phyloP scores from a whole-genome alignment of 352 stramenopile genomes.

The Globisporangium emineosum region DNA sequence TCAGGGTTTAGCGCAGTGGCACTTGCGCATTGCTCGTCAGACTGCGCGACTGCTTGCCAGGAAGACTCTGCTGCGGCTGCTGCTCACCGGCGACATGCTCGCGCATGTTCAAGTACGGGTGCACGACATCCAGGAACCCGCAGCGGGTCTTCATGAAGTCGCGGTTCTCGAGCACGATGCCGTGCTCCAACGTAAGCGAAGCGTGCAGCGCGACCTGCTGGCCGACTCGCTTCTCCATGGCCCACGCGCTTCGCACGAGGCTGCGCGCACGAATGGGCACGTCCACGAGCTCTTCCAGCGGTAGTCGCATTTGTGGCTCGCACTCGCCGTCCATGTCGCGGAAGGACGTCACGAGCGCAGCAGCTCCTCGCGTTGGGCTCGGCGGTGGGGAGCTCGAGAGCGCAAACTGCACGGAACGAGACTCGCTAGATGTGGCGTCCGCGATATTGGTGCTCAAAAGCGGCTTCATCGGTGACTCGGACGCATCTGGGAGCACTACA shows the following conservation, averaged over 20 bases:
- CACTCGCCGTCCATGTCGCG: conserved; percentile 1
- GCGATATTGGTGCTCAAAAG: conserved; percentile 12
- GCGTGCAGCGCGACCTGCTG: conserved; percentile 22
- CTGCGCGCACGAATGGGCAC: conserved; percentile 28
- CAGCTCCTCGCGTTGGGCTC: conserved; percentile 5
- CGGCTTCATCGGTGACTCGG: conserved; percentile 15
- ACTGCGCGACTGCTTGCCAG: not conserved
- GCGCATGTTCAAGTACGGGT: conserved; percentile 26
- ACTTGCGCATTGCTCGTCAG: conserved; percentile 5
- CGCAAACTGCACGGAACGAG: conserved; percentile 16
- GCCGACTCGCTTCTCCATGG: conserved; percentile 20
- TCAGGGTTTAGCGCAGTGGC: conserved; percentile 9
- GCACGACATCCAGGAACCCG: conserved; percentile 45
- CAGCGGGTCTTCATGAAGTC: conserved; percentile 31
- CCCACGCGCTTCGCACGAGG: conserved; percentile 24
- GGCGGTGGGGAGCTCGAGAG: conserved; percentile 14
- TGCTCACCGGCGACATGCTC: conserved; percentile 18
- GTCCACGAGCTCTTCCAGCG: conserved; percentile 25
- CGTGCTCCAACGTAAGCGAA: conserved; percentile 25
- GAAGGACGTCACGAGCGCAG: not conserved
- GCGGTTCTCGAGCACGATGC: conserved; percentile 20
- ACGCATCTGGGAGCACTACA: conserved; percentile 15
- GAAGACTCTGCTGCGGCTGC: not conserved
- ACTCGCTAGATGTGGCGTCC: conserved; percentile 22
- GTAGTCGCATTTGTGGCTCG: conserved; percentile 15